A percentile compares a stretch with the other conserved stretches of the same genome.
Conservation (phyloP, 805 yeast genomes). For the Barnettozyma sucrosica region DNA sequence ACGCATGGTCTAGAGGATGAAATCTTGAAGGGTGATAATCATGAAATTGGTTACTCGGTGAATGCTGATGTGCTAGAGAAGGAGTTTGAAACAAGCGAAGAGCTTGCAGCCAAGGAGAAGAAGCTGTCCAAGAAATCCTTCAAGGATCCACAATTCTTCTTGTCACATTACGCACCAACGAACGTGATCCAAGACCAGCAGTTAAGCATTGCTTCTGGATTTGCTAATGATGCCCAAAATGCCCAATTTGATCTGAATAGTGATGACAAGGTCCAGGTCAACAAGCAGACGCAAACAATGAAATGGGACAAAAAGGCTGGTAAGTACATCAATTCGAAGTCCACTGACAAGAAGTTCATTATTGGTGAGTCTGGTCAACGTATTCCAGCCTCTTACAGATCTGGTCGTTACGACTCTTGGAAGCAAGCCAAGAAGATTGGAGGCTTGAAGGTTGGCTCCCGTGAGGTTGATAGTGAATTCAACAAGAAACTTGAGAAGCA, state of each 20-base stretch:
- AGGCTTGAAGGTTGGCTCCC: slow-evolving; percentile 49
- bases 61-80: slow-evolving; percentile 33
- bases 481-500: slow-evolving; percentile 33
- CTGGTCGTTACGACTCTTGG: slow-evolving; percentile 94
- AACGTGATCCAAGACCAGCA: slow-evolving; percentile 79
- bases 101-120: slow-evolving; percentile 25
- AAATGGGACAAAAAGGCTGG: slow-evolving; percentile 94
- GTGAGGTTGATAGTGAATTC: slow-evolving; percentile 34
- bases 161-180: slow-evolving; percentile 86
- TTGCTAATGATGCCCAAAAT: slow-evolving; percentile 74
- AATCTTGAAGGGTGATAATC: slow-evolving; percentile 45
- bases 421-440: slow-evolving; percentile 59
- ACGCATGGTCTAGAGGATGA: slow-evolving; percentile 72
- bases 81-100: slow-evolving; percentile 38
- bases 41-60: slow-evolving; percentile 44
- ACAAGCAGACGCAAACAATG: slow-evolving; percentile 63
- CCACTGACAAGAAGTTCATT: slow-evolving; percentile 79
- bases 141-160: slow-evolving; percentile 73
- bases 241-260: slow-evolving; percentile 85
- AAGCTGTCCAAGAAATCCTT: slow-evolving; percentile 38
- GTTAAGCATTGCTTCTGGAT: slow-evolving; percentile 49
- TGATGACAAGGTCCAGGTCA: slow-evolving; percentile 63
- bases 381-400: slow-evolving; percentile 84
- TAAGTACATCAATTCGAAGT: slow-evolving; percentile 75
- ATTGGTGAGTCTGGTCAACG: slow-evolving; percentile 92